Evolutionary conservation across 2,329 filamentous ascomycete species (phyloP), one percentile per base, ranked within the genome.

Genomic region (Colletotrichum endophyticum): DNA sequence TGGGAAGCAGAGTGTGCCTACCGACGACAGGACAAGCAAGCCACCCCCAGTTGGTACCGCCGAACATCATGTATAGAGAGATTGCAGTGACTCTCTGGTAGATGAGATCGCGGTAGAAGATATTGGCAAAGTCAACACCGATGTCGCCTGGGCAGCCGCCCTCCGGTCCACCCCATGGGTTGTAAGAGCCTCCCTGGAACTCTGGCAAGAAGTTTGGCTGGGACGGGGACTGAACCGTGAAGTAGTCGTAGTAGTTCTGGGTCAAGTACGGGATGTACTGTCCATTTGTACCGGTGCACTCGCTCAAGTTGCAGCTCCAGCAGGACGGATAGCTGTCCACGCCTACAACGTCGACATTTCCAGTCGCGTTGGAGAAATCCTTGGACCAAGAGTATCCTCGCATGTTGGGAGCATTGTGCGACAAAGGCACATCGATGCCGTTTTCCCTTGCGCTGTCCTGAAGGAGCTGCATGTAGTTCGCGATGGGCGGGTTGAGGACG

Each of bases 1-100:
- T 49, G n/a, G 9, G 44, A 22, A 30, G 7, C 16, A 57, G 19
- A 36, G 9, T 13, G 16, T 56, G 39, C 39, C 44, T 67, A 78
- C 73, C 76, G 34, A 91, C 91, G 1, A 90, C 88, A 0, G 92
- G 91, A 6, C 88, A 88, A 15, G 91, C 89, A 34, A 92, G 84
- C 64, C 88, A 89, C 7, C 91, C 92, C 91, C 91, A 93, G 77
- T 91, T 92, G 0, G 92, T 93, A 4, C 92, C 92, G 6, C 92
- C 92, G 69, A 89, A 94, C 68, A 92, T 83, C 91, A 94, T 93
- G 80, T 94, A 94, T 3, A 94, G 82, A 34, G 88, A 92, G 71
- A 93, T 88, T 0, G 90, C 90, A 0, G 90, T 91, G 5, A 92
- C 88, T 1, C 90, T 86, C 79, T 93, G 89, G 30, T 87, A 90